Evolutionary conservation across 2,329 filamentous ascomycete genomes (phyloP), one percentile per base, ranked within the genome.

Genomic region (Talaromyces verruculosus): DNA sequence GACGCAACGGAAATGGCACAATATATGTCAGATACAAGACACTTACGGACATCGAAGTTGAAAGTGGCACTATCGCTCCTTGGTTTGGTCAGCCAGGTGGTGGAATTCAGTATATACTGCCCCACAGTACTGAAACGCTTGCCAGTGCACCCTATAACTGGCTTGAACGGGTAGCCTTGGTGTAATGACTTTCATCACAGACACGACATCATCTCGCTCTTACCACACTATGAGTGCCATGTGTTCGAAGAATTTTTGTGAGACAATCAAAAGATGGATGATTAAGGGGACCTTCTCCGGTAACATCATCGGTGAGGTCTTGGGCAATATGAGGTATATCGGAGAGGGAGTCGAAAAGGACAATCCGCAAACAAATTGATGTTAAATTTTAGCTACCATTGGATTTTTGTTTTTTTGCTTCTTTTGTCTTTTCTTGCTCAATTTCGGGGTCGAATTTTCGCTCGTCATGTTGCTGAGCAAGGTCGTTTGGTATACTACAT

Each of bases 31-130:
- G 37, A 43, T 41, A 19, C 3, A 5, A 30, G 6, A 43, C 55
- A 10, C 33, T 41, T 5, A 8, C 5, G 17, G 19, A 59, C 8
- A 59, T 59, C 17, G 53, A 58, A 22, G 53, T 58, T 13, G 33
- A 39, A 58, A 39, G 1, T 8, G 55, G 37, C 3, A 22, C 22
- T 59, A 37, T 58, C 15, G 55, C 55, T 59, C 55, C 35, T 15
- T 59, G 37, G 55, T 59, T 41, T 59, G 33, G 33, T 25, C 35
- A 59, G 55, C 55, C 55, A 28, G 55, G 55, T 1, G 39, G 39
- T 13, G 37, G 55, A 41, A 59, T 39, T 28, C 55, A 59, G 37
- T 58, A 58, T 25, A 19, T 58, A 22, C 53, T 35, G 3, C 33
- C 33, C 33, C 3, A 35, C 33, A 35, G 33, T 35, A 35, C 33